Percentiles rank a stretch among this genome's conserved stretches.
Evolutionary conservation across 2,329 filamentous ascomycete genomes (phyloP).

Genomic region (Fusarium papillatum): DNA sequence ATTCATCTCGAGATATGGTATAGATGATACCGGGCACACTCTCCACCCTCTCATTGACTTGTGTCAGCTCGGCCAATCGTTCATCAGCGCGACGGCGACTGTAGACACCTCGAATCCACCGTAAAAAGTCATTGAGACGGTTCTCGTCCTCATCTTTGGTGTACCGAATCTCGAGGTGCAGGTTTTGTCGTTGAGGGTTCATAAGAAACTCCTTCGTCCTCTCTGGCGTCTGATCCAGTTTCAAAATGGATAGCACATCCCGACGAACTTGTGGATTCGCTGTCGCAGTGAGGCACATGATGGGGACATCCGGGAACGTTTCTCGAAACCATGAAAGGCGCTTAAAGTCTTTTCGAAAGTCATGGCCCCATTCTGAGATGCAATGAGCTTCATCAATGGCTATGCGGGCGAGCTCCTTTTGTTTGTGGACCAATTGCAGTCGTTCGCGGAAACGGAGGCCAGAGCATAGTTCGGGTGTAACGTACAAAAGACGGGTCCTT

Average conservation of each 20-base stretch:
- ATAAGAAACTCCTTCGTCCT: conserved; percentile 83
- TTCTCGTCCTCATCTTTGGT: conserved; percentile 81
- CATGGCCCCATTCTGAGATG: conserved; percentile 98
- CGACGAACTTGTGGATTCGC: conserved; percentile 84
- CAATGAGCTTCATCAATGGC: conserved; percentile 97
- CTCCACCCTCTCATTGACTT: conserved; percentile 66
- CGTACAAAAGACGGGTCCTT: conserved; percentile 85
- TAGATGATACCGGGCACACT: conserved; percentile 86
- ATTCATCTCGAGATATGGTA: conserved; percentile 81
- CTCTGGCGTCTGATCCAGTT: conserved; percentile 70
- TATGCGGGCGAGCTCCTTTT: conserved; percentile 88
- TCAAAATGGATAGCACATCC: conserved; percentile 85
- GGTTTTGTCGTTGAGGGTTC: conserved; percentile 85
- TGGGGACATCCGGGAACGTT: conserved; percentile 85
- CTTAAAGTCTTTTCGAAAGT: conserved; percentile 95
- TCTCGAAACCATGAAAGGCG: conserved; percentile 87
- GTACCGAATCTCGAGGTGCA: conserved; percentile 92
- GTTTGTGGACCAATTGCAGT: conserved; percentile 79
- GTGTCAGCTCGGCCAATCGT: conserved; percentile 70
- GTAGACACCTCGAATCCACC: conserved; percentile 83
- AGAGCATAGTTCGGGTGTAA: conserved; percentile 91
- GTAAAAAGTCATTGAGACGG: conserved; percentile 79
- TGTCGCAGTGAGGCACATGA: conserved; percentile 94
- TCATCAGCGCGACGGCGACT: conserved; percentile 73
- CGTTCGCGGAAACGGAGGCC: conserved; percentile 82